Percentiles rank a stretch among this genome's conserved stretches.
Evolutionary conservation across 805 yeast genomes (phyloP).

Genomic region (Sugiyamaella lignohabitans): DNA sequence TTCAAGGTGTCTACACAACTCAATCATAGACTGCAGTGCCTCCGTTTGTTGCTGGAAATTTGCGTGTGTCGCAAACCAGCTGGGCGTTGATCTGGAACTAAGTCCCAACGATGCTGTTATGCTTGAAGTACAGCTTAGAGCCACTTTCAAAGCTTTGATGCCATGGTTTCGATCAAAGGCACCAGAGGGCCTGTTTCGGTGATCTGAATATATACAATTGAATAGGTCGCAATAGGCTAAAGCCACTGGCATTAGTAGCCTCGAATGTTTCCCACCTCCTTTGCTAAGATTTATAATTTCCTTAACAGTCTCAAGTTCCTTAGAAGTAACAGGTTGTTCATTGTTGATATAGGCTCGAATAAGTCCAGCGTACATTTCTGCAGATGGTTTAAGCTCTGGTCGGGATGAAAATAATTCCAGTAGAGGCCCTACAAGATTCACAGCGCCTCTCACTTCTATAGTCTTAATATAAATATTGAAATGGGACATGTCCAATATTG

Average conservation of each 20-base stretch:
- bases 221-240: not conserved
- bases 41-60: not conserved
- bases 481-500: not conserved
- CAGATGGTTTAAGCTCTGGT: not conserved
- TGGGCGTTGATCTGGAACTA: not conserved
- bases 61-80: too few species aligned
- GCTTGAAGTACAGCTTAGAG: not conserved
- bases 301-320: not conserved
- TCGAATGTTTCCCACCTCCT: not conserved
- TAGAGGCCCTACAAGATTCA: not conserved
- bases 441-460: not conserved
- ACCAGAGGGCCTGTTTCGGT: not conserved
- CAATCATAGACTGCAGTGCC: not conserved
- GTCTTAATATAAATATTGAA: not conserved
- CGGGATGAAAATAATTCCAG: not conserved
- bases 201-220: not conserved
- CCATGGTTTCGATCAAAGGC: not conserved
- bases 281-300: not conserved
- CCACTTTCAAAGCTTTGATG: not conserved
- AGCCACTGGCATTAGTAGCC: not conserved
- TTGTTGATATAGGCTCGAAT: conserved; percentile 1
- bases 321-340: not conserved
- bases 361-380: not conserved
- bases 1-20: not conserved
- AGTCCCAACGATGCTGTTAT: not conserved